A percentile compares a stretch with the other conserved stretches of the same genome.
These are phyloP conservation scores for Alternaria arbusti DNA, from an alignment of 2,329 filamentous ascomycete genomes.

Conservation along the genomic window DNA sequence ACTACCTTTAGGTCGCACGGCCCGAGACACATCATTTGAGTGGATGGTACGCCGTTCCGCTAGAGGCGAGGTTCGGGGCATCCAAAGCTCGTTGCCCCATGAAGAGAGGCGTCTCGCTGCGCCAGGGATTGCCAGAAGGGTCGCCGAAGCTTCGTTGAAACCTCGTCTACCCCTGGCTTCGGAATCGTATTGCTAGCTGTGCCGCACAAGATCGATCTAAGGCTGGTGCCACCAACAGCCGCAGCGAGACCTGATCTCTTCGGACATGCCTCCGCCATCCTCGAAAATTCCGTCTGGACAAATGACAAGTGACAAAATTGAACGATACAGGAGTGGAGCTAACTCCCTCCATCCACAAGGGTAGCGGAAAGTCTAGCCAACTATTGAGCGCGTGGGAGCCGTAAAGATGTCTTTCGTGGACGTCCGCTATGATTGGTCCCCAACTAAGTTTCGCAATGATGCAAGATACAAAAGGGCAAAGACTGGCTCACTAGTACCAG, in stretches of 20 bases:
- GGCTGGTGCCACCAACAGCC: neutral
- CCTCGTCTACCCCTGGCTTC: conserved; percentile 1
- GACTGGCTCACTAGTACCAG: neutral
- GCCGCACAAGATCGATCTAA: neutral
- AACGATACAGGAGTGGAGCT: neutral
- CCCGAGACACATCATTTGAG: neutral
- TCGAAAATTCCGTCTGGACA: neutral
- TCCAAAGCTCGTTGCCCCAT: neutral
- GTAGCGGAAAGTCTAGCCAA: conserved; percentile 1
- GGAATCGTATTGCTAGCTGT: neutral
- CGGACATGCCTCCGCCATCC: neutral
- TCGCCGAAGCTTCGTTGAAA: neutral
- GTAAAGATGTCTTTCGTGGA: conserved; percentile 2
- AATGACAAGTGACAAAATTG: neutral
- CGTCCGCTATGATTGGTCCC: conserved; percentile 2
- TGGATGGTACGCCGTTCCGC: neutral
- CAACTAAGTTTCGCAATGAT: conserved; percentile 5
- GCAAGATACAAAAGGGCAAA: conserved; percentile 2
- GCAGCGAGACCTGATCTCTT: neutral
- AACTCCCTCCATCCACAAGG: neutral
- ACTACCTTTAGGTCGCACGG: neutral
- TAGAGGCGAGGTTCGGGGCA: neutral
- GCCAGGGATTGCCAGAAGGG: conserved; percentile 1
- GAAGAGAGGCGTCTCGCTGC: neutral
- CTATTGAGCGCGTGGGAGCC: neutral